Base-by-base conservation (phyloP, 2,329 filamentous ascomycete genomes). In the Hypomyces perniciosus region DNA sequence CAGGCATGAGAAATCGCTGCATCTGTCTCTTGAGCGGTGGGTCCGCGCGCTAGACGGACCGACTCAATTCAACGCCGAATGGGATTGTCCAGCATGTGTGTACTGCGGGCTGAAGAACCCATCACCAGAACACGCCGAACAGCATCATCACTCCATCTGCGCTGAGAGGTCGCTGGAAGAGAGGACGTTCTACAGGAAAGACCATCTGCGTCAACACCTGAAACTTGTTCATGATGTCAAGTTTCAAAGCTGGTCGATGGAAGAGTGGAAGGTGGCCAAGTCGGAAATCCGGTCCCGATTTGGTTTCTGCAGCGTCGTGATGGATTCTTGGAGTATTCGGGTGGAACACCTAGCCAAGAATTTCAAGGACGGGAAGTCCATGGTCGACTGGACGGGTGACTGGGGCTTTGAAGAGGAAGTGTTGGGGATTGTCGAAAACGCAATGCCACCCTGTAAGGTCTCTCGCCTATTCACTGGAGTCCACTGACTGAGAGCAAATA, bases 1-100 rank as follows among this genome's bases (percentile, higher is more conserved):
- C 34, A 65, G 78, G 20, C 78, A 81, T 53, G 78, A 81, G 50
- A 72, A 70, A 39, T 69, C 71, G 46, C 68, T 70, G 46, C 77
- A 66, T 60, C 68, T 67, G 44, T 77, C 69, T 5, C 74, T 74
- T 0, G 72, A 68, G 60, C 67, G 59, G 44, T 81, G 65, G 78
- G 70, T 69, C 52, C 79, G 68, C 41, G 65, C 67, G 1, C 71
- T 70, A 2, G 10, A 46, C 0, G 68, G 69, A n/a, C 61, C 66
- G 2, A 57, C 52, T 0, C 47, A 49, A 6, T 49, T 49, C 27
- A 30, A 13, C 6, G 7, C 40, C 68, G 2, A 71, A 70, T n/a
- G 72, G 73, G 3, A 64, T 68, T 38, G 44, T 46, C 1, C 52
- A 48, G 13, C 47, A 44, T 74, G 72, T 38, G 66, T 72, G 1